phyloP scores from a whole-genome alignment of 306 rosid genomes.

The Styphnolobium japonicum region DNA sequence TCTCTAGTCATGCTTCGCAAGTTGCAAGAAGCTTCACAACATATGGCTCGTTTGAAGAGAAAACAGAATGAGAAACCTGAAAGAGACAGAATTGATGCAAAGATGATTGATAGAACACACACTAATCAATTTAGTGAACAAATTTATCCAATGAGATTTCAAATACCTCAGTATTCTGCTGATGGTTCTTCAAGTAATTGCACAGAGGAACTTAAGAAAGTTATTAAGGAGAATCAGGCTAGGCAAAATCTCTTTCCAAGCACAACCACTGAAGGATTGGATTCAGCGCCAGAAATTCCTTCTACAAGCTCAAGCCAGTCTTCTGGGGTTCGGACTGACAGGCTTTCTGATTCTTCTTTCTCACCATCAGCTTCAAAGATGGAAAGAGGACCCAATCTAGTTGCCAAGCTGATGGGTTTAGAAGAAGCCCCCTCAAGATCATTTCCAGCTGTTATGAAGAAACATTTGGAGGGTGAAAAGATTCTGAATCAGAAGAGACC shows the following conservation, averaged over 20 bases:
- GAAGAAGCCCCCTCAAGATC: constrained; percentile 55
- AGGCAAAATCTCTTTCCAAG: constrained; percentile 33
- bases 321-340: constrained; percentile 36
- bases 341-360: constrained; percentile 41
- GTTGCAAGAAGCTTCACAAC: constrained; percentile 70
- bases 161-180: constrained; percentile 38
- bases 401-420: constrained; percentile 91
- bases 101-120: constrained; percentile 20
- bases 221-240: constrained; percentile 44
- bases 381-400: constrained; percentile 55
- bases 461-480: constrained; percentile 45
- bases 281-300: constrained; percentile 50
- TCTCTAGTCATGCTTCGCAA: constrained; percentile 65
- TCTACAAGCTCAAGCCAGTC: constrained; percentile 77
- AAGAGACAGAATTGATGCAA: constrained; percentile 35
- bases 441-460: constrained; percentile 36
- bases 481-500: constrained; percentile 51
- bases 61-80: constrained; percentile 37
- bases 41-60: constrained; percentile 39
- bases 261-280: constrained; percentile 29
- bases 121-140: constrained; percentile 30
- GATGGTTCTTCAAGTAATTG: constrained; percentile 53
- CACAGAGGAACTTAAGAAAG: constrained; percentile 46
- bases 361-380: constrained; percentile 44
- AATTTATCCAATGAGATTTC: constrained; percentile 32